A percentile compares a stretch with the other conserved stretches of the same genome.
phyloP scores from a whole-genome alignment of 2,329 filamentous ascomycete genomes.

The Beauveria asiatica region DNA sequence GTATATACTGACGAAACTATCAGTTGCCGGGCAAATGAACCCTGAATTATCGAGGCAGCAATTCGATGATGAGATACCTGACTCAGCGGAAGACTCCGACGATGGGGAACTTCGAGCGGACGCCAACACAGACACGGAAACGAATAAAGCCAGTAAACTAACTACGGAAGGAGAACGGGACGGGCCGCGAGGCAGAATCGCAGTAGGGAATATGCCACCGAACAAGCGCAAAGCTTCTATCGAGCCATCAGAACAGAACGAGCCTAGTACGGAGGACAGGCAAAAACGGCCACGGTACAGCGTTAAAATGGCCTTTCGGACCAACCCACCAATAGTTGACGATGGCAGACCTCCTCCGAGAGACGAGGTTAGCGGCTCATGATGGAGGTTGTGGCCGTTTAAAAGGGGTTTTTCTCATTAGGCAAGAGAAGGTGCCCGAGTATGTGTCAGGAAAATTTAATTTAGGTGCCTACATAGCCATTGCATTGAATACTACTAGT shows the following conservation, averaged over 20 bases:
- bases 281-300: not conserved
- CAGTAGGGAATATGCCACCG: not conserved
- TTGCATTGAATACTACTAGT: not conserved
- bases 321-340: not conserved
- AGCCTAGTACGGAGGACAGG: not conserved
- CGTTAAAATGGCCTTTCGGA: not conserved
- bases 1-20: too few relatives aligned
- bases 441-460: not conserved
- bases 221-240: not conserved
- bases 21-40: too few relatives aligned
- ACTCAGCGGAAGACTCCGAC: not conserved
- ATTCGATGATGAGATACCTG: not conserved
- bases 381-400: not conserved
- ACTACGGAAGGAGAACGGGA: not conserved
- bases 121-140: not conserved
- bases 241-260: not conserved
- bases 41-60: not conserved
- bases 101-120: not conserved
- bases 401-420: too few relatives aligned
- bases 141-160: not conserved
- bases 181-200: not conserved
- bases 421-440: too few relatives aligned
- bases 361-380: too few relatives aligned
- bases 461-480: not conserved
- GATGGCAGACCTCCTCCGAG: too few relatives aligned